Evolutionary conservation across 345 rosid genomes (phyloP), one percentile per base, ranked within the genome.

Genomic region (Eucalyptus sp.): DNA sequence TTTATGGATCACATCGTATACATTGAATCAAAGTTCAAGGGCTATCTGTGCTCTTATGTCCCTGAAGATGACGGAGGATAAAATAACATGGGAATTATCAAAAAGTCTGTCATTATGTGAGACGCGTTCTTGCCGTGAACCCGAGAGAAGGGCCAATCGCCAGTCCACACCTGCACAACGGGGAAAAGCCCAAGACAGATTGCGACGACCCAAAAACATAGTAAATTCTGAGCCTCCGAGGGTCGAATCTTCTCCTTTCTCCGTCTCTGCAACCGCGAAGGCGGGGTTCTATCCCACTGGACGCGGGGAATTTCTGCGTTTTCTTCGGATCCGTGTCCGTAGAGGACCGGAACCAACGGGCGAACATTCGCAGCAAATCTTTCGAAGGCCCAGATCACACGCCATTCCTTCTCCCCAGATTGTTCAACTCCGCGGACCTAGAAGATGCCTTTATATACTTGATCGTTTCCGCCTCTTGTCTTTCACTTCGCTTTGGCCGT

Each of bases 21-120:
- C 1, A 41, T 41, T 41, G 1, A 41, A 41, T 41, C 41, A 41
- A 41, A 37, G 41, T 37, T 37, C 41, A 37, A 37, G 41, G 41
- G 41, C 41, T 48, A 10, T 48, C 4, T 0, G 50, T 49, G 50
- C 14, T 49, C 50, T 49, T 49, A 48, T 48, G 41, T 1, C 50
- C 50, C 15, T 49, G 15, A 49, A 49, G 15, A 49, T 50, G 0
- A 13, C 18, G 0, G 52, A 50, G 0, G 2, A 50, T 50, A 0
- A 50, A 50, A 6, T 50, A 50, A 50, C 52, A 15, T 50, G 1
- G 0, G 10, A 52, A 18, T 18, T 52, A 0, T 18, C 25, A 41
- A 17, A 52, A 8, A 50, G 1, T 52, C 58, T 54, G 4, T 54
- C 60, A 7, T 18, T 20, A 20, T 7, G 58, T 8, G 0, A 54